Evolutionary conservation across 1,284 basidiomycete genomes (phyloP).

Genomic region (Earliella scabrosa): DNA sequence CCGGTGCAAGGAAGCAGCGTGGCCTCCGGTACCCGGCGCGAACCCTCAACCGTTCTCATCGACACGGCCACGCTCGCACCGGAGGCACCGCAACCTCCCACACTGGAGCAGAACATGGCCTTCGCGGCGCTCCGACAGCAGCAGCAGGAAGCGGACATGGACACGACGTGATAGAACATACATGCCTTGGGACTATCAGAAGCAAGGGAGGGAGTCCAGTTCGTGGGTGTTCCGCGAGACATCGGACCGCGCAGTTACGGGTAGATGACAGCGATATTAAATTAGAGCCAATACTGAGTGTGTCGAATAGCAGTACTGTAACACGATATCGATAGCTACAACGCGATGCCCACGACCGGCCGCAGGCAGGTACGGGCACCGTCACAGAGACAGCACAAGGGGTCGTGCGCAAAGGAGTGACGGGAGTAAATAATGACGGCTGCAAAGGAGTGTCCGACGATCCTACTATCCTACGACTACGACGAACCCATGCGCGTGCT

Average conservation of each 20-base stretch:
- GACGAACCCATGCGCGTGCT: not conserved
- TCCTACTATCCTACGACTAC: slow-evolving; percentile 8
- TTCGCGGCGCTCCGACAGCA: slow-evolving; percentile 66
- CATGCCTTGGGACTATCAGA: not conserved
- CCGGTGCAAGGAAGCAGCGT: not conserved
- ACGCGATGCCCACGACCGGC: slow-evolving; percentile 8
- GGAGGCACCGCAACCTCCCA: slow-evolving; percentile 57
- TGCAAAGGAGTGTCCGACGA: slow-evolving; percentile 12
- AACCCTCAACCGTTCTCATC: slow-evolving; percentile 57
- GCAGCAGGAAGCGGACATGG: slow-evolving; percentile 28
- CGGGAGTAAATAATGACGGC: slow-evolving; percentile 9
- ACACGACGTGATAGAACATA: not conserved
- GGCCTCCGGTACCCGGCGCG: slow-evolving; percentile 29
- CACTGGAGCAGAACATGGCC: slow-evolving; percentile 81
- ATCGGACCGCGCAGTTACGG: too few species aligned
- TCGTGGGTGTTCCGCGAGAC: too few species aligned
- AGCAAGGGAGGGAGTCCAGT: too few species aligned
- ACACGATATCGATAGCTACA: slow-evolving; percentile 12
- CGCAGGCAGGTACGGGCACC: not conserved
- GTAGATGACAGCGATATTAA: slow-evolving; percentile 12
- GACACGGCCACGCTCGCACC: slow-evolving; percentile 54
- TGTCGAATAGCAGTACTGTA: slow-evolving; percentile 20
- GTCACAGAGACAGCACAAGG: not conserved
- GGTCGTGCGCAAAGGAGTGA: slow-evolving; percentile 11
- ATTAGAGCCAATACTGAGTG: slow-evolving; percentile 17